Evolutionary conservation across 2,329 filamentous ascomycete genomes (phyloP).

Genomic region (Monosporascus ibericus): DNA sequence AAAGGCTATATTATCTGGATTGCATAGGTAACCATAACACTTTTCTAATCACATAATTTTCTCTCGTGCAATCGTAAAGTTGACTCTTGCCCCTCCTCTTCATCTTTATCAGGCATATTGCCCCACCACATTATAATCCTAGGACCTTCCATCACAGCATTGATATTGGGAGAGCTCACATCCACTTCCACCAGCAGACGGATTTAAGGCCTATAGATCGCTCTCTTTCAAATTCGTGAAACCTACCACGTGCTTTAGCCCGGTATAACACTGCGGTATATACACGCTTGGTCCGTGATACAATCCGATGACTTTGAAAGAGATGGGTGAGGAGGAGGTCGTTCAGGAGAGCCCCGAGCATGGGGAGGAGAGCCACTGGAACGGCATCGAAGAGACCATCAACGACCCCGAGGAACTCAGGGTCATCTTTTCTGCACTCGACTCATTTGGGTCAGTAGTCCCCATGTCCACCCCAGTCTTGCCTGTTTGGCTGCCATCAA

Average conservation of each 20-base stretch:
- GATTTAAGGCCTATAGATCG: background rate
- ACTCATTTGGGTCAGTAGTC: conserved; percentile 76
- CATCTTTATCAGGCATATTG: background rate
- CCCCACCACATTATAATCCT: background rate
- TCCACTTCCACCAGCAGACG: background rate
- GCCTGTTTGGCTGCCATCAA: conserved; percentile 2
- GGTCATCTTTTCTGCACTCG: conserved; percentile 75
- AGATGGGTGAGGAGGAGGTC: conserved; percentile 5
- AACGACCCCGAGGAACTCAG: conserved; percentile 73
- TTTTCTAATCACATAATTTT: too few species aligned
- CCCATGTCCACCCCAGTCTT: conserved; percentile 1
- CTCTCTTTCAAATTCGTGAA: too few species aligned
- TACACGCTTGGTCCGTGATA: too few species aligned
- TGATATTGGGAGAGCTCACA: background rate
- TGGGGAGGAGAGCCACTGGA: conserved; percentile 42
- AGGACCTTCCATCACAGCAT: too few species aligned
- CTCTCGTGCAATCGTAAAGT: too few species aligned
- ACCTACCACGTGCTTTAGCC: too few species aligned
- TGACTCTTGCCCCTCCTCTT: background rate
- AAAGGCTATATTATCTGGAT: too few species aligned
- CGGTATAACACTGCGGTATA: too few species aligned
- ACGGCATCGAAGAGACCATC: conserved; percentile 57
- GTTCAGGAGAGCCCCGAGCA: conserved; percentile 1
- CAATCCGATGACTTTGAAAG: too few species aligned
- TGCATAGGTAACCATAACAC: too few species aligned